A percentile compares a stretch with the other conserved stretches of the same genome.
Conservation (phyloP, 441 rosid genomes). For the Populus hybrid region DNA sequence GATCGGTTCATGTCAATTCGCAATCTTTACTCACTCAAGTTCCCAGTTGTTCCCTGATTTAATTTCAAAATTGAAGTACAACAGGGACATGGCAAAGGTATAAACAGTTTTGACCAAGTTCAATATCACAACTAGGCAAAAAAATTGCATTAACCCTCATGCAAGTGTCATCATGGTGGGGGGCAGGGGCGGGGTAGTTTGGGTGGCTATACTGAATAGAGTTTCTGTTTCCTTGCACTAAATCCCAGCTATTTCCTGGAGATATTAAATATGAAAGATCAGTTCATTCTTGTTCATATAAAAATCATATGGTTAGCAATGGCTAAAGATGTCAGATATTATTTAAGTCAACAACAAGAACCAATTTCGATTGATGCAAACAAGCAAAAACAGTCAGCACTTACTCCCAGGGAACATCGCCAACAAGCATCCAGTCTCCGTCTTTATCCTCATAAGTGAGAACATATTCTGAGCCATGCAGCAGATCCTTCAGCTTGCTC, state of each 20-base stretch:
- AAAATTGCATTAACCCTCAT: background rate
- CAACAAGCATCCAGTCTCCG: constrained; percentile 28
- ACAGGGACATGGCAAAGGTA: background rate
- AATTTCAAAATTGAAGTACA: background rate
- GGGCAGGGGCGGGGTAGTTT: background rate
- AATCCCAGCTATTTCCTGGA: background rate
- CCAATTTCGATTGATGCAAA: background rate
- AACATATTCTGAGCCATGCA: constrained; percentile 74
- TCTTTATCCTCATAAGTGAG: constrained; percentile 74
- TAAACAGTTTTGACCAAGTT: background rate
- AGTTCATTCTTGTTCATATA: background rate
- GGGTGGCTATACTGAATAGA: background rate
- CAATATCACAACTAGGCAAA: background rate
- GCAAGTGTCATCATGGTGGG: background rate
- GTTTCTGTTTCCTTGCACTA: background rate
- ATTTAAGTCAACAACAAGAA: background rate
- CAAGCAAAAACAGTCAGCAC: constrained; percentile 14
- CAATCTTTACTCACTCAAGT: background rate
- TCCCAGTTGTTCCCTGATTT: background rate
- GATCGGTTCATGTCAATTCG: background rate
- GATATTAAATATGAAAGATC: background rate
- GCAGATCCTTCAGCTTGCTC: constrained; percentile 65
- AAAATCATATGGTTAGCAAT: background rate
- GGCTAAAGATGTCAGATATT: background rate
- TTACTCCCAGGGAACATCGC: constrained; percentile 83